These are phyloP conservation scores for Starmerella davenportii DNA, from an alignment of 805 yeast genomes.

Conservation along the genomic window DNA sequence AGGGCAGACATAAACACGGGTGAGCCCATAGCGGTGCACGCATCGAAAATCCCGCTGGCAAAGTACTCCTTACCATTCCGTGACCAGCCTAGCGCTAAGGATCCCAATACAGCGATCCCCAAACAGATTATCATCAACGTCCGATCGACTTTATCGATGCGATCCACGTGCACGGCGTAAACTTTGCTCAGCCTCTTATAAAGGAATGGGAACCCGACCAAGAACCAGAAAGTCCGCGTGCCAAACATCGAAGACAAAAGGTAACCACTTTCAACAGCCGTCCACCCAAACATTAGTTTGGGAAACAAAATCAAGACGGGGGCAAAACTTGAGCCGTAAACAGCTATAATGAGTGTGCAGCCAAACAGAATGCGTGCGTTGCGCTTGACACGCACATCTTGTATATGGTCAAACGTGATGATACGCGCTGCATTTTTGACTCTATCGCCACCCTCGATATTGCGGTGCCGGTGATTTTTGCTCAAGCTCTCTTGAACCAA, in stretches of 20 bases:
- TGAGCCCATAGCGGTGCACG: constrained; percentile 19
- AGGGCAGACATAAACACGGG: constrained; percentile 19
- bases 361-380: constrained; percentile 14
- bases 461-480: constrained; percentile 9
- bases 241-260: constrained; percentile 18
- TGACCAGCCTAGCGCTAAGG: constrained; percentile 14
- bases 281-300: constrained; percentile 20
- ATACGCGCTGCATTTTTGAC: constrained; percentile 6
- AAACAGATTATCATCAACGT: constrained; percentile 16
- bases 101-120: constrained; percentile 15
- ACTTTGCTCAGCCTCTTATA: constrained; percentile 11
- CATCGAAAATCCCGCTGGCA: constrained; percentile 16
- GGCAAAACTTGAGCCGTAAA: constrained; percentile 10
- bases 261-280: constrained; percentile 22
- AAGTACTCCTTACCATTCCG: constrained; percentile 15
- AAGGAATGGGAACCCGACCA: constrained; percentile 17
- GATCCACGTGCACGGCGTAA: constrained; percentile 12
- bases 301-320: constrained; percentile 18
- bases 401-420: constrained; percentile 10
- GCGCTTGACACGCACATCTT: constrained; percentile 10
- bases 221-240: constrained; percentile 18
- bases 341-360: constrained; percentile 13
- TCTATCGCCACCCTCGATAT: constrained; percentile 7
- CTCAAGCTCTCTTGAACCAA: constrained; percentile 15
- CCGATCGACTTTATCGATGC: constrained; percentile 15